phyloP scores from a whole-genome alignment of 805 yeast species.

The Nakazawaea anatomiae region DNA sequence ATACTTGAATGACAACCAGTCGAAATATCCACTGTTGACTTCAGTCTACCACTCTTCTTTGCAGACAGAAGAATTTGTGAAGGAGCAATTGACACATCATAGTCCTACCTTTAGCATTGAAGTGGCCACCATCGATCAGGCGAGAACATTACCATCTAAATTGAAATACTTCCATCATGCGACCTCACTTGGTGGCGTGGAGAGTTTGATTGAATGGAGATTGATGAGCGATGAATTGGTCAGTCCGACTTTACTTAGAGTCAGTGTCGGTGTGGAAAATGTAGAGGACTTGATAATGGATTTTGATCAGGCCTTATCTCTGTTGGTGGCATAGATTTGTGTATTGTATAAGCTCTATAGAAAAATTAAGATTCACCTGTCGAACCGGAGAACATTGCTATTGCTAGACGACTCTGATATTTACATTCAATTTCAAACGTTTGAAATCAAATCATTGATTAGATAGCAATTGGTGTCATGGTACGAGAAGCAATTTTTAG shows the following conservation, averaged over 20 bases:
- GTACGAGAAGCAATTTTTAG: too few relatives aligned
- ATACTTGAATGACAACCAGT: conserved; percentile 45
- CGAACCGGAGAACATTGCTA: too few relatives aligned
- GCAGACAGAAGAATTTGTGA: conserved; percentile 65
- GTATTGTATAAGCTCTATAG: not conserved
- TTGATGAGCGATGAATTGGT: conserved; percentile 61
- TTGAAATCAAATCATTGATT: too few relatives aligned
- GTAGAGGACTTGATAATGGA: conserved; percentile 73
- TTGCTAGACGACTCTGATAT: too few relatives aligned
- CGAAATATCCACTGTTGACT: conserved; percentile 41
- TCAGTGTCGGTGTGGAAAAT: conserved; percentile 79
- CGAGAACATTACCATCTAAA: conserved; percentile 57
- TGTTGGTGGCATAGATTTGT: not conserved
- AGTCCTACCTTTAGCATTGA: conserved; percentile 74
- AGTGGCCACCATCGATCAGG: conserved; percentile 43
- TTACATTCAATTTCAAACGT: too few relatives aligned
- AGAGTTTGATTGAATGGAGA: conserved; percentile 89
- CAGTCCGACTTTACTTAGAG: conserved; percentile 53
- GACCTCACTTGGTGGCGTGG: conserved; percentile 90
- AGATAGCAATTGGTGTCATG: too few relatives aligned
- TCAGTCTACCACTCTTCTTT: conserved; percentile 67
- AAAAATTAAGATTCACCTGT: not conserved
- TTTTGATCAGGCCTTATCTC: conserved; percentile 27
- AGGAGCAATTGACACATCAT: conserved; percentile 55
- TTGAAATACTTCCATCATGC: conserved; percentile 80